A percentile compares a stretch with the other conserved stretches of the same genome.
Evolutionary conservation across 2,329 filamentous ascomycete genomes (phyloP).

Genomic region (Elsinoe necatrix): DNA sequence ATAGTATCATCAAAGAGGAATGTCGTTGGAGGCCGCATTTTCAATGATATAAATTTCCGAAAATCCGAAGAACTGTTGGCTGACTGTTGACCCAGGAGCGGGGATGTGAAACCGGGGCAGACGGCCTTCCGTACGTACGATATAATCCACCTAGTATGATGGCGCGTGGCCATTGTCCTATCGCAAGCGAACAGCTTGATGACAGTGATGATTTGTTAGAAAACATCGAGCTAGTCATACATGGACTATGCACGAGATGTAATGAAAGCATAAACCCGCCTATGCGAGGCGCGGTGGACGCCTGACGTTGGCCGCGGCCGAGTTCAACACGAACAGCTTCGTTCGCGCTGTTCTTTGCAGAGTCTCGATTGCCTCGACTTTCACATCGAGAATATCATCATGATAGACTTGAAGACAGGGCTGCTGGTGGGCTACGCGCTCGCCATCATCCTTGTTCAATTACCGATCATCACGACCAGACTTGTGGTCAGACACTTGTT

Average conservation of each 20-base stretch:
- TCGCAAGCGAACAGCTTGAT: too few relatives aligned
- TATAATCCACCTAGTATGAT: too few relatives aligned
- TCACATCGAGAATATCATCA: neutral
- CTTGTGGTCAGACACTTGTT: neutral
- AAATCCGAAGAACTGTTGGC: neutral
- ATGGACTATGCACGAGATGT: neutral
- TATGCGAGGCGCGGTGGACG: neutral
- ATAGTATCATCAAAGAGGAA: neutral
- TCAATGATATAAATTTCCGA: neutral
- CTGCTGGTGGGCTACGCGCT: neutral
- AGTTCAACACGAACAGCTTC: neutral
- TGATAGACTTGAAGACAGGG: neutral
- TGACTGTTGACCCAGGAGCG: neutral
- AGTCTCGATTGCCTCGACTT: neutral
- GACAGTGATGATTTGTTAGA: too few relatives aligned
- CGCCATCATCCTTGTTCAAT: neutral
- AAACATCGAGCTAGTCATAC: too few relatives aligned
- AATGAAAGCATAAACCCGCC: neutral
- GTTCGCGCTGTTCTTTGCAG: too few relatives aligned
- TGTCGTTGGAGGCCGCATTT: neutral
- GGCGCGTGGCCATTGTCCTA: too few relatives aligned
- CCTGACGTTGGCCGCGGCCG: neutral
- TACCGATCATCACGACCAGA: neutral
- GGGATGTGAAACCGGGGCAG: constrained; percentile 1
- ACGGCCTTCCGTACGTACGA: neutral